Conservation (phyloP, 1,284 basidiomycete genomes). For the Trametes hirsuta region DNA sequence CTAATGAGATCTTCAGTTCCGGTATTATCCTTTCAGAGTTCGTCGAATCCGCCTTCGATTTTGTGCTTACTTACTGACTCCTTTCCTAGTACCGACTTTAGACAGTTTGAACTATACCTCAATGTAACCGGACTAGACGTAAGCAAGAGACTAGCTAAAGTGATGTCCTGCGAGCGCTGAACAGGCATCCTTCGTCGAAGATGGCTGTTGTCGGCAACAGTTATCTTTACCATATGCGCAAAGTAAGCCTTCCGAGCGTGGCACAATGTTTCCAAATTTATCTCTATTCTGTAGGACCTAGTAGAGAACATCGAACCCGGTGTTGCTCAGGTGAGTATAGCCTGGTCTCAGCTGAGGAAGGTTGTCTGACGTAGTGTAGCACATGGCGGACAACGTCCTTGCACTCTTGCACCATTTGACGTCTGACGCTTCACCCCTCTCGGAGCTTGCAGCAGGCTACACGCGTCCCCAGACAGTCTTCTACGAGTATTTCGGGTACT, state of each 20-base stretch:
- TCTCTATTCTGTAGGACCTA: slow-evolving; percentile 54
- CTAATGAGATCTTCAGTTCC: slow-evolving; percentile 93
- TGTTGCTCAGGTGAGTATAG: slow-evolving; percentile 59
- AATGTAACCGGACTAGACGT: slow-evolving; percentile 87
- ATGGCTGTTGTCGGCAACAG: slow-evolving; percentile 95
- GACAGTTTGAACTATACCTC: slow-evolving; percentile 93
- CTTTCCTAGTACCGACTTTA: slow-evolving; percentile 79
- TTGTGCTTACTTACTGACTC: neutral
- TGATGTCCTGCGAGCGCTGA: too few relatives aligned
- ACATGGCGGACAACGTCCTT: slow-evolving; percentile 92
- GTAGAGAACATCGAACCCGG: slow-evolving; percentile 84
- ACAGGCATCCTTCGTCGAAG: slow-evolving; percentile 40
- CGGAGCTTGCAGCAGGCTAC: slow-evolving; percentile 55
- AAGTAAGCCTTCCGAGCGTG: slow-evolving; percentile 40
- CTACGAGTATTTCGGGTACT: slow-evolving; percentile 70
- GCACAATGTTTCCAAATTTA: too few relatives aligned
- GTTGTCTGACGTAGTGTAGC: slow-evolving; percentile 44
- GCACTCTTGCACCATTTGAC: slow-evolving; percentile 85
- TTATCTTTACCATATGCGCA: slow-evolving; percentile 92
- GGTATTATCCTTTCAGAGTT: slow-evolving; percentile 92
- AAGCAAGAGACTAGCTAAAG: slow-evolving; percentile 28
- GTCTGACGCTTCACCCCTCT: slow-evolving; percentile 64
- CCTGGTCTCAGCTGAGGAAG: too few relatives aligned
- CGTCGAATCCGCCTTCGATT: slow-evolving; percentile 33
- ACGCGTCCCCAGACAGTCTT: slow-evolving; percentile 73